Evolutionary conservation across 2,329 filamentous ascomycete species (phyloP).

Genomic region (Penicillium psychrosexuale): DNA sequence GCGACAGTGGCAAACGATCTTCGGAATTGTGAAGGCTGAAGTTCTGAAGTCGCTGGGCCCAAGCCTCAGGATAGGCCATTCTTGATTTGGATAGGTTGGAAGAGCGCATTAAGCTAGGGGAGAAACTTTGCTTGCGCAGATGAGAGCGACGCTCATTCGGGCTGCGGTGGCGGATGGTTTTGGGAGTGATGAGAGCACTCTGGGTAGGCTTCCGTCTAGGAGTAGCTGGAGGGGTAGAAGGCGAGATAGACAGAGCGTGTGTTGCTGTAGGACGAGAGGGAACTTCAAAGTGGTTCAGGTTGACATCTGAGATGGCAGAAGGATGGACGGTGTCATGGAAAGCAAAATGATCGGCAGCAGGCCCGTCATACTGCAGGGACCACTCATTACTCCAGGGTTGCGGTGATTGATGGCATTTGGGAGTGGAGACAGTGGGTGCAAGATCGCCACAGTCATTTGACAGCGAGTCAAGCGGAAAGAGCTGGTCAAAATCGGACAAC

Average conservation of each 20-base stretch:
- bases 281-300: conserved; percentile 33
- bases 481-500: conserved; percentile 50
- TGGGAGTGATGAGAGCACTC: conserved; percentile 38
- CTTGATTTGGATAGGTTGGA: conserved; percentile 46
- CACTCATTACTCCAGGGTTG: conserved; percentile 56
- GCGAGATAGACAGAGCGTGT: conserved; percentile 27
- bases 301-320: conserved; percentile 33
- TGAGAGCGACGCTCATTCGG: conserved; percentile 39
- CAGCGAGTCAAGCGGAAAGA: conserved; percentile 51
- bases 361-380: conserved; percentile 51
- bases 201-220: conserved; percentile 37
- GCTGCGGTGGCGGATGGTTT: conserved; percentile 41
- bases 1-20: conserved; percentile 44
- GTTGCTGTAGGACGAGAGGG: conserved; percentile 24
- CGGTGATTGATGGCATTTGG: conserved; percentile 42
- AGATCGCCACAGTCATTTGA: conserved; percentile 53
- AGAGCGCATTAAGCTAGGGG: conserved; percentile 55
- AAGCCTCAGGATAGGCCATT: conserved; percentile 46
- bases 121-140: conserved; percentile 44
- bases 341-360: conserved; percentile 31
- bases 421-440: conserved; percentile 49
- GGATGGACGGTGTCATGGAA: conserved; percentile 41
- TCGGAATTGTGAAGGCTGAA: conserved; percentile 50
- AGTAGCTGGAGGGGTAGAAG: conserved; percentile 38
- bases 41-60: conserved; percentile 54